Base-by-base conservation (phyloP, 2,329 filamentous ascomycete genomes). In the Chaetothyriales sp. region DNA sequence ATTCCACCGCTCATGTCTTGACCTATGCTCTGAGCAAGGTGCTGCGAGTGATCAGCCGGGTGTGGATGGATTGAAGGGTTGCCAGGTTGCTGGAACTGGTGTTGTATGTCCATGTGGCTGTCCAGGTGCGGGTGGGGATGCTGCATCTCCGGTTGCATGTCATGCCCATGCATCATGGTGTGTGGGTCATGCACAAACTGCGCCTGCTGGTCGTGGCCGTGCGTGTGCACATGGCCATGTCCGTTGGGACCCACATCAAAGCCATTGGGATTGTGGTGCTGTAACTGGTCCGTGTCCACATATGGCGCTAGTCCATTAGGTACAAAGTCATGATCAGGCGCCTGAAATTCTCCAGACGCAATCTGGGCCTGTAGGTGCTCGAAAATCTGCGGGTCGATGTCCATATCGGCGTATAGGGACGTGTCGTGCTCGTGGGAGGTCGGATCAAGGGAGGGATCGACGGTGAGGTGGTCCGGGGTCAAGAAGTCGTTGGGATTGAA, bases 371-470 rank as follows among this genome's bases (percentile, higher is more conserved):
- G 66, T 25, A 74, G 65, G 55, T 73, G 71, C 56, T 73, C 69
- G 70, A 80, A 80, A 46, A 81, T 77, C 39, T 78, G 77, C 2
- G 78, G 78, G 53, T 82, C 78, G 43, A 79, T 70, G 1, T 77
- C 77, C 63, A 80, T 69, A 43, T 74, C 68, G 53, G 70, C 64
- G 51, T 70, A 72, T 28, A 67, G 63, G 19, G 65, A 60, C 56
- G 72, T 67, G 19, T 66, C 60, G 6, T 26, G 45, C 7, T 47
- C 45, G 26, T 47, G 45, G 2, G 28, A 26, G 9, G 26, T 10
- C 2, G 45, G 20, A n/a, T 47, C 45, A 32, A 22, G 32, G 5
- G 32, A 39, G 12, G 32, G 10, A 15, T 39, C 32, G 10, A 39
- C 32, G 32, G 32, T 39, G 32, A 39, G 32, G 12, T 39, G 32